Conservation (phyloP, 1,284 basidiomycete species). For the Fomitopsis palustris region DNA sequence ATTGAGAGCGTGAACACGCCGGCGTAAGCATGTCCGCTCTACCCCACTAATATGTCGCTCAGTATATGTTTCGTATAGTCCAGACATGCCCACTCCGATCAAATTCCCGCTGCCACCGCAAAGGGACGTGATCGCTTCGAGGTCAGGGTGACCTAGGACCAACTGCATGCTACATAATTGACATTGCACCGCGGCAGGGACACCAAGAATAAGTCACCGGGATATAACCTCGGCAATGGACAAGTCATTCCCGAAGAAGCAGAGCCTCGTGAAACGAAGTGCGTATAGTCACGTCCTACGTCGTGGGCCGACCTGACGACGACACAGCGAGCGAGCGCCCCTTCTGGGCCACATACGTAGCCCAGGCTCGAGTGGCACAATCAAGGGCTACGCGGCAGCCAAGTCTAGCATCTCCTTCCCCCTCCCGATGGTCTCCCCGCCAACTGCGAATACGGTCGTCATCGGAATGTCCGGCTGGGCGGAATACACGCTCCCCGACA, state of each 20-base stretch:
- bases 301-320: not conserved
- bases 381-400: not conserved
- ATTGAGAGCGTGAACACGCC: slow-evolving; percentile 23
- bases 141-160: slow-evolving; percentile 20
- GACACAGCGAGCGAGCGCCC: slow-evolving; percentile 35
- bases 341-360: slow-evolving; percentile 23
- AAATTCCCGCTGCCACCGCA: slow-evolving; percentile 34
- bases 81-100: slow-evolving; percentile 17
- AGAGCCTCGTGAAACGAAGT: slow-evolving; percentile 22
- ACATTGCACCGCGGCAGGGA: not conserved
- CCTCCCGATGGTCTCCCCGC: not conserved
- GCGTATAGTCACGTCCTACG: slow-evolving; percentile 3
- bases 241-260: slow-evolving; percentile 14
- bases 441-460: slow-evolving; percentile 13
- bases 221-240: slow-evolving; percentile 26
- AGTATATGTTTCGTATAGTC: slow-evolving; percentile 14
- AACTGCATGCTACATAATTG: not conserved
- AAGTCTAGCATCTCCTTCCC: slow-evolving; percentile 5
- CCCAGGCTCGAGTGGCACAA: slow-evolving; percentile 11
- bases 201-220: slow-evolving; percentile 12
- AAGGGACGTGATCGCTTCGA: slow-evolving; percentile 33
- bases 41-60: not conserved
- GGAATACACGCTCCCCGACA: slow-evolving; percentile 67
- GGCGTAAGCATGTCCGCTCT: slow-evolving; percentile 12
- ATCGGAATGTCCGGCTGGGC: slow-evolving; percentile 51